A percentile compares a stretch with the other conserved stretches of the same genome.
Evolutionary conservation across 2,329 filamentous ascomycete species (phyloP).

Genomic region (Hirsutella thompsonii): DNA sequence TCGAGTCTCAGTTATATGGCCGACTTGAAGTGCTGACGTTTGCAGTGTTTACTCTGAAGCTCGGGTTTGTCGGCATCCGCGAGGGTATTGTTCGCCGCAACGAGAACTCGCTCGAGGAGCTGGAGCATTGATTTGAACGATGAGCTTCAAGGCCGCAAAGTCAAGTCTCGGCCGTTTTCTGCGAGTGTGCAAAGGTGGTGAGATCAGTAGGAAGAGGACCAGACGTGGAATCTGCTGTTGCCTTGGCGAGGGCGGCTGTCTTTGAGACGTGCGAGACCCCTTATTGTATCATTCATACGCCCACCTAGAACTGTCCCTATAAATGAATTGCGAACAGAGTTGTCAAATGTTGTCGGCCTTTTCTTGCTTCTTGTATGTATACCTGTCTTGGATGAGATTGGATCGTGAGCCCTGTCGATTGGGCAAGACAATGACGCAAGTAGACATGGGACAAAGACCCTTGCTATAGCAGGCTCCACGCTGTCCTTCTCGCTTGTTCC

Average conservation of each 20-base stretch:
- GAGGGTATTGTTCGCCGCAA: constrained; percentile 24
- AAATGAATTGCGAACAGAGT: too few species aligned
- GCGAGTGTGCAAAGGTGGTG: not conserved
- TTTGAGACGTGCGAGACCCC: not conserved
- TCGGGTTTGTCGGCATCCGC: constrained; percentile 35
- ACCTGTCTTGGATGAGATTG: too few species aligned
- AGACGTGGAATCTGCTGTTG: not conserved
- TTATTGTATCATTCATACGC: not conserved
- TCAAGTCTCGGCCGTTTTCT: not conserved
- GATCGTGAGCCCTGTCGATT: too few species aligned
- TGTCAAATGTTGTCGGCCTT: too few species aligned
- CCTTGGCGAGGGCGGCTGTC: not conserved
- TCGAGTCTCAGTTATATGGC: constrained; percentile 1
- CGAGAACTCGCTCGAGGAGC: constrained; percentile 3
- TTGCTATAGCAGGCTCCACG: too few species aligned
- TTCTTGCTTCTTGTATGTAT: too few species aligned
- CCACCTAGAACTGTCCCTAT: not conserved
- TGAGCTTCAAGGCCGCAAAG: not conserved
- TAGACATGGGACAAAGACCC: too few species aligned
- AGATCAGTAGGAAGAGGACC: not conserved
- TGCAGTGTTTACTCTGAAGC: constrained; percentile 33
- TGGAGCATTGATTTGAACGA: constrained; percentile 2
- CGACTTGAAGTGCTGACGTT: not conserved
- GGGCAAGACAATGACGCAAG: too few species aligned
- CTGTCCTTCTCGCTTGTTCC: constrained; percentile 3